Conservation (phyloP, 352 stramenopile species). For the Phytophthora ohioensis region DNA sequence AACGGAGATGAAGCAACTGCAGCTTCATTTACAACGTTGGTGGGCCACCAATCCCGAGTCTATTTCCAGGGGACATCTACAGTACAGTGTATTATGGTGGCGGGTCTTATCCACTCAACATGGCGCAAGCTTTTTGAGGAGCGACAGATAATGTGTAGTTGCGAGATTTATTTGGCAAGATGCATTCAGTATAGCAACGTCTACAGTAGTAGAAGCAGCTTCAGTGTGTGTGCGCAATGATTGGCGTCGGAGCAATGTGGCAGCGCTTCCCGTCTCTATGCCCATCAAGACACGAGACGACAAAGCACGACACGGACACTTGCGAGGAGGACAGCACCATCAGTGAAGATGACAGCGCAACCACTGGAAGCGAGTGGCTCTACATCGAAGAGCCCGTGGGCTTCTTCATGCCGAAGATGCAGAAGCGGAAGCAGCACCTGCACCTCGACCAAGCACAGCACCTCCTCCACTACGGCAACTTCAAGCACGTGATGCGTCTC, state of each 20-base stretch:
- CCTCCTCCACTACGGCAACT: slow-evolving; percentile 66
- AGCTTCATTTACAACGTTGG: too few species aligned
- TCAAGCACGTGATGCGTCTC: slow-evolving; percentile 59
- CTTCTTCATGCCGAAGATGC: slow-evolving; percentile 56
- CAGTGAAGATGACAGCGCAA: slow-evolving; percentile 23
- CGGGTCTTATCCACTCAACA: slow-evolving; percentile 10
- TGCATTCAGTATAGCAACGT: slow-evolving; percentile 23
- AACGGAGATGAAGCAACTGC: too few species aligned
- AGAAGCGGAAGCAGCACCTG: slow-evolving; percentile 50
- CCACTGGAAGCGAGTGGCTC: slow-evolving; percentile 59
- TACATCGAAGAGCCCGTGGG: slow-evolving; percentile 64
- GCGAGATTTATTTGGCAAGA: slow-evolving; percentile 25
- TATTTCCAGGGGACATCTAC: slow-evolving; percentile 18
- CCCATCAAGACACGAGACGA: slow-evolving; percentile 16
- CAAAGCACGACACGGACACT: slow-evolving; percentile 25
- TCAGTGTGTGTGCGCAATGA: slow-evolving; percentile 11
- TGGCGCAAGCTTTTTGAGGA: slow-evolving; percentile 13
- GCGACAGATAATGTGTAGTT: slow-evolving; percentile 1
- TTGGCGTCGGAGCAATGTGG: slow-evolving; percentile 18
- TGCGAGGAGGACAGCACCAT: slow-evolving; percentile 26
- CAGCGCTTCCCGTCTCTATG: slow-evolving; percentile 7
- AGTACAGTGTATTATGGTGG: not conserved
- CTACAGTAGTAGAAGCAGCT: not conserved
- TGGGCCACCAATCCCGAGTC: not conserved
- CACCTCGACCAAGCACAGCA: slow-evolving; percentile 72